phyloP scores from a whole-genome alignment of 371 early-diverging fungal genomes.

The Chytridium lagenaria region DNA sequence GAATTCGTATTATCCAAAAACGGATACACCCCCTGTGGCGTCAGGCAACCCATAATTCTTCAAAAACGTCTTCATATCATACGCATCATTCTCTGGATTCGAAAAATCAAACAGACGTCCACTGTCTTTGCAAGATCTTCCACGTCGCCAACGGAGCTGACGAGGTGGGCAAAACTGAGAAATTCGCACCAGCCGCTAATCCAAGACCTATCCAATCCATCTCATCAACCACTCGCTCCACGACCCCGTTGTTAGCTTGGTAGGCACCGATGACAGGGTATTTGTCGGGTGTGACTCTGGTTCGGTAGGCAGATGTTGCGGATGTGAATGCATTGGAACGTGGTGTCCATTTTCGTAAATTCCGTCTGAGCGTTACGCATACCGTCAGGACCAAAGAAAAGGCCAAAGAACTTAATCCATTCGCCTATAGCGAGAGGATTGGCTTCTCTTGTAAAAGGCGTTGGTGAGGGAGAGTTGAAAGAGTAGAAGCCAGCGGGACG shows the following conservation, averaged over 20 bases:
- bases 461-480: neutral
- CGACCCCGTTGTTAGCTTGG: neutral
- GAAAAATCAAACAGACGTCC: constrained; percentile 8
- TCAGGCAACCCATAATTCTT: neutral
- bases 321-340: neutral
- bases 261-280: neutral
- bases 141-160: neutral
- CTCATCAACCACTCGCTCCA: neutral
- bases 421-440: constrained; percentile 29
- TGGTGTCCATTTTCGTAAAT: neutral
- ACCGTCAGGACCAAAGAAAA: constrained; percentile 17
- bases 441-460: constrained; percentile 5
- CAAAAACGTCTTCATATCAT: neutral
- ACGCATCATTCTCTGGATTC: neutral
- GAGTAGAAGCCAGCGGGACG: neutral
- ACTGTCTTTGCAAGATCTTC: neutral
- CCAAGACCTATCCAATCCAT: neutral
- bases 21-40: neutral
- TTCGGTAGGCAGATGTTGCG: neutral
- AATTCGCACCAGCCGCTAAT: neutral
- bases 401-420: constrained; percentile 35
- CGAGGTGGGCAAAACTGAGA: neutral
- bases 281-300: neutral
- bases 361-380: neutral
- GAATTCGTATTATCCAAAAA: neutral